A percentile compares a stretch with the other conserved stretches of the same genome.
Conservation (phyloP, 345 rosid species). For the Eucalyptus urophylla region DNA sequence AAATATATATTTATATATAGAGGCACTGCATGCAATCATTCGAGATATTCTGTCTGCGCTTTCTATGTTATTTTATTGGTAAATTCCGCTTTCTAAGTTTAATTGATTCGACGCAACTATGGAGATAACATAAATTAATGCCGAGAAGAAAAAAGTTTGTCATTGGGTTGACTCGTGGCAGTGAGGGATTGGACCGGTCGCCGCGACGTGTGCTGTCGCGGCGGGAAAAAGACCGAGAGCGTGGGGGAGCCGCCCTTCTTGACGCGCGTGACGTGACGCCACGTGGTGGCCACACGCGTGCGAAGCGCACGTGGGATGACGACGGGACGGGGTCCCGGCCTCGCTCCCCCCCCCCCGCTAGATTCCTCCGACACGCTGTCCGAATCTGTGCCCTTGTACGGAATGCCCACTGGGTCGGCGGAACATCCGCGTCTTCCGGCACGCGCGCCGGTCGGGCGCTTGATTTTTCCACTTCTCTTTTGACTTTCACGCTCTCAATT, state of each 20-base stretch:
- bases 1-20: fast-evolving
- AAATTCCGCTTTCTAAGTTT: neutral
- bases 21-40: neutral
- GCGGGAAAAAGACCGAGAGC: neutral
- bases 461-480: neutral
- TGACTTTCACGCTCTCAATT: neutral
- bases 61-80: neutral
- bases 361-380: neutral
- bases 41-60: neutral
- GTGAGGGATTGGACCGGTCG: neutral
- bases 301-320: neutral
- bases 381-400: neutral
- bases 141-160: neutral
- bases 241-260: neutral
- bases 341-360: neutral
- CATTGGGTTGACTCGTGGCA: neutral
- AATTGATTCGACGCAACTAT: neutral
- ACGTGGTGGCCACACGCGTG: neutral
- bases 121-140: neutral
- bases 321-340: neutral
- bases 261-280: neutral
- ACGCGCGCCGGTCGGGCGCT: neutral
- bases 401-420: neutral
- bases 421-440: neutral
- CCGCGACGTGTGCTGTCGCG: neutral